Evolutionary conservation across 805 yeast species (phyloP).

Genomic region (Saturnispora diversa): DNA sequence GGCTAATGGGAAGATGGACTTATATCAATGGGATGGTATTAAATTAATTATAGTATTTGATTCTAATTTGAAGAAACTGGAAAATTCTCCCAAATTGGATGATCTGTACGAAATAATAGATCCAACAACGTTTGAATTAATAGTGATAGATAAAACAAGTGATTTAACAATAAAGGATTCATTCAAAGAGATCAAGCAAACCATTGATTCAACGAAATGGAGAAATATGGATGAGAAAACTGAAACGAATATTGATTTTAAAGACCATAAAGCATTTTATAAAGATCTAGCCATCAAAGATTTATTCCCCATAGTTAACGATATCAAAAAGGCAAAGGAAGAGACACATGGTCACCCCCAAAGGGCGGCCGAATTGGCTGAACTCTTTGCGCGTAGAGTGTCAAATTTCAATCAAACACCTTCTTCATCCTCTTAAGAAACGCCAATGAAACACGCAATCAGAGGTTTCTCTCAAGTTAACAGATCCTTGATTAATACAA

Average conservation of each 20-base stretch:
- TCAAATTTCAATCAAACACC: not conserved
- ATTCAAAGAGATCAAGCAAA: not conserved
- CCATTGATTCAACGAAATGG: conserved; percentile 1
- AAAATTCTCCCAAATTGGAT: not conserved
- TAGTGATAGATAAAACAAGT: not conserved
- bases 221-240: not conserved
- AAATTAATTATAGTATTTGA: conserved; percentile 1
- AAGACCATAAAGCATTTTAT: too few relatives aligned
- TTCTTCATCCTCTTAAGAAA: not conserved
- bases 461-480: conserved; percentile 14
- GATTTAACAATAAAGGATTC: not conserved
- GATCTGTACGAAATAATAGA: not conserved
- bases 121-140: conserved; percentile 1
- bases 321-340: conserved; percentile 3
- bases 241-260: too few relatives aligned
- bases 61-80: not conserved
- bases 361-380: conserved; percentile 2
- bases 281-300: too few relatives aligned
- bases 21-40: conserved; percentile 9
- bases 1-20: not conserved
- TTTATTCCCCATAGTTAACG: not conserved
- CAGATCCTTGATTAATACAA: conserved; percentile 18
- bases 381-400: conserved; percentile 7
- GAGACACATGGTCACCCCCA: not conserved
- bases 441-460: conserved; percentile 1